Percentiles rank a stretch among this genome's conserved stretches.
phyloP scores from a whole-genome alignment of 2,329 filamentous ascomycete species.

The Colletotrichum zoysiae region DNA sequence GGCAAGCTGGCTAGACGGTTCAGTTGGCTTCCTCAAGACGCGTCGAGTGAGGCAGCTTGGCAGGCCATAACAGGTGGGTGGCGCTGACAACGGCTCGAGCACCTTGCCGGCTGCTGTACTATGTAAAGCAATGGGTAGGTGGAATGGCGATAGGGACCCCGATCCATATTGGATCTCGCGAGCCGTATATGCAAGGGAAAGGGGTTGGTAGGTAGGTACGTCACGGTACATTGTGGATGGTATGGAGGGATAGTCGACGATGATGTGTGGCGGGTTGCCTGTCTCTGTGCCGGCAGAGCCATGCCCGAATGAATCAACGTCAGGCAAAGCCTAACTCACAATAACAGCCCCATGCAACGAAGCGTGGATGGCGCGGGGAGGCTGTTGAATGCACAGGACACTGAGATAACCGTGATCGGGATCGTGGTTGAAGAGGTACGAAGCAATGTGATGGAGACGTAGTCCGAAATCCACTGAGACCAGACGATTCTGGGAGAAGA shows the following conservation, averaged over 20 bases:
- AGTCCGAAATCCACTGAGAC: constrained; percentile 10
- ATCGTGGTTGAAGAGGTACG: neutral
- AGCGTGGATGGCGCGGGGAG: neutral
- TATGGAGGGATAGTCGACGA: neutral
- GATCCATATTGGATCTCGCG: neutral
- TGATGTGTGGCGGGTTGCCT: constrained; percentile 5
- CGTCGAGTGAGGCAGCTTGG: constrained; percentile 8
- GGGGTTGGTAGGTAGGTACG: neutral
- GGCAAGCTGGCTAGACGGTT: neutral
- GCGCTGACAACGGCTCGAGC: constrained; percentile 14
- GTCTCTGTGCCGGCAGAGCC: constrained; percentile 22
- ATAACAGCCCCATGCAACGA: constrained; percentile 14
- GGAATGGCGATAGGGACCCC: neutral
- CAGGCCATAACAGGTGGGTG: constrained; percentile 3
- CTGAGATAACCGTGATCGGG: neutral
- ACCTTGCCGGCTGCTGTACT: neutral
- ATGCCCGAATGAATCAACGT: constrained; percentile 16
- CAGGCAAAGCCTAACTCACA: constrained; percentile 11
- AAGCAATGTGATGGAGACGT: neutral
- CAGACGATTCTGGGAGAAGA: constrained; percentile 14
- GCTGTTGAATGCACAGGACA: constrained; percentile 1
- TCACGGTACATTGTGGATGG: neutral
- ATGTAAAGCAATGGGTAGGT: neutral
- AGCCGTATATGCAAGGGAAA: neutral
- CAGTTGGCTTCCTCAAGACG: neutral